phyloP scores from a whole-genome alignment of 2,329 filamentous ascomycete genomes.

The Rhytidhysteron rufulum region DNA sequence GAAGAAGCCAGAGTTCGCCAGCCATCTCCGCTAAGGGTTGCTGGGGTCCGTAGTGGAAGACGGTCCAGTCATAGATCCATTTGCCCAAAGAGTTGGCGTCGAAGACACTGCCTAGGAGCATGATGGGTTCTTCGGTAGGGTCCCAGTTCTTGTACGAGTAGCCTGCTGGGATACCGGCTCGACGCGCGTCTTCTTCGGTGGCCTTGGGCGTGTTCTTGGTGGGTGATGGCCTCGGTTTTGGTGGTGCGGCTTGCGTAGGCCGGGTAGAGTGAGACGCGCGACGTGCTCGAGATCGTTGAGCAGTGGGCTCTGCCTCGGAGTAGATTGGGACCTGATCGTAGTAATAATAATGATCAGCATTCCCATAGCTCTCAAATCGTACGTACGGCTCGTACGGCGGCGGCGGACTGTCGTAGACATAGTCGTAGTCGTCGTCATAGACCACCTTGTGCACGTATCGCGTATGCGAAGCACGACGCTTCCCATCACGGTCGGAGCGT shows the following conservation, averaged over 20 bases:
- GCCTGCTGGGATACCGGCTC: slow-evolving; percentile 72
- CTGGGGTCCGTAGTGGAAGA: slow-evolving; percentile 77
- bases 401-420: slow-evolving; percentile 43
- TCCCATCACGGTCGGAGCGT: slow-evolving; percentile 39
- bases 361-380: slow-evolving; percentile 52
- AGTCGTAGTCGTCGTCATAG: slow-evolving; percentile 50
- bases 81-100: slow-evolving; percentile 96
- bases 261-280: slow-evolving; percentile 53
- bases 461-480: slow-evolving; percentile 49
- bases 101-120: slow-evolving; percentile 91
- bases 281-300: slow-evolving; percentile 46
- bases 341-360: slow-evolving; percentile 51
- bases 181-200: slow-evolving; percentile 62
- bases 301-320: slow-evolving; percentile 38
- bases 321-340: slow-evolving; percentile 48
- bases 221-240: slow-evolving; percentile 30
- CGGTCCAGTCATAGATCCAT: slow-evolving; percentile 99
- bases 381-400: slow-evolving; percentile 48
- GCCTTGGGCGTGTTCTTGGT: slow-evolving; percentile 44
- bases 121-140: slow-evolving; percentile 86
- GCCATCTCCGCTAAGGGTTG: slow-evolving; percentile 87
- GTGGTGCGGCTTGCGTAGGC: slow-evolving; percentile 40
- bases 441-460: slow-evolving; percentile 55
- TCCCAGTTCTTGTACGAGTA: slow-evolving; percentile 99
- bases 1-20: slow-evolving; percentile 88